Percentiles rank a stretch among this genome's conserved stretches.
phyloP scores from a whole-genome alignment of 805 yeast species.

The Saturnispora sekii region DNA sequence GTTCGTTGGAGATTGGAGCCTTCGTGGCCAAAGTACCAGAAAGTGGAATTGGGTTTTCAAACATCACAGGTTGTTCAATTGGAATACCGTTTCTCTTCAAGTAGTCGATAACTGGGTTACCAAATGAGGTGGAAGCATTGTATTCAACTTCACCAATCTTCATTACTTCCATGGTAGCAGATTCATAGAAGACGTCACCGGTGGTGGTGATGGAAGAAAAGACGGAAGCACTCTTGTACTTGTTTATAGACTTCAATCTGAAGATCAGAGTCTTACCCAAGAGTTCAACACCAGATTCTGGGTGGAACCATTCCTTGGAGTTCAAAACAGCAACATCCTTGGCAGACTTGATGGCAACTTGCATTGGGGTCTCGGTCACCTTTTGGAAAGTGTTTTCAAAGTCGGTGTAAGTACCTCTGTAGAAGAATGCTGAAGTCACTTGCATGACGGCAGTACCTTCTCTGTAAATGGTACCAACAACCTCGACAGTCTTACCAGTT shows the following conservation, averaged over 20 bases:
- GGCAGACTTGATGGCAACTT: constrained; percentile 58
- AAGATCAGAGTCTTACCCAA: constrained; percentile 75
- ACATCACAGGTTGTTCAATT: constrained; percentile 85
- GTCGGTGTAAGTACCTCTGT: constrained; percentile 86
- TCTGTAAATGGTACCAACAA: constrained; percentile 77
- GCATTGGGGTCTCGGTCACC: constrained; percentile 77
- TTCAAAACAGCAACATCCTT: constrained; percentile 89
- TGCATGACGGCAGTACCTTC: constrained; percentile 79
- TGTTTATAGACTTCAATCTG: constrained; percentile 77
- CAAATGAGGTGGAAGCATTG: constrained; percentile 86
- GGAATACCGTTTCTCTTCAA: constrained; percentile 84
- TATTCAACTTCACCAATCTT: constrained; percentile 75
- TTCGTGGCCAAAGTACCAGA: constrained; percentile 54
- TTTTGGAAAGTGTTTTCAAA: constrained; percentile 89
- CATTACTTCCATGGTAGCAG: constrained; percentile 83
- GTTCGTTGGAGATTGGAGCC: constrained; percentile 93
- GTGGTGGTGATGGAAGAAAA: constrained; percentile 72
- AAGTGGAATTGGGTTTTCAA: constrained; percentile 86
- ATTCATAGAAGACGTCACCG: constrained; percentile 80
- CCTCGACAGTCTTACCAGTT: constrained; percentile 93
- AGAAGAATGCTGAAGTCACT: constrained; percentile 89
- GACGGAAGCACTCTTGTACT: constrained; percentile 66
- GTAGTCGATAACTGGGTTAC: constrained; percentile 96
- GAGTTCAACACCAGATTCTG: constrained; percentile 61
- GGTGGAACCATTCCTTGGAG: constrained; percentile 97